Percentiles rank a stretch among this genome's conserved stretches.
These are phyloP conservation scores for Mortierella sp. DNA, from an alignment of 371 early-diverging fungal genomes.

Conservation along the genomic window DNA sequence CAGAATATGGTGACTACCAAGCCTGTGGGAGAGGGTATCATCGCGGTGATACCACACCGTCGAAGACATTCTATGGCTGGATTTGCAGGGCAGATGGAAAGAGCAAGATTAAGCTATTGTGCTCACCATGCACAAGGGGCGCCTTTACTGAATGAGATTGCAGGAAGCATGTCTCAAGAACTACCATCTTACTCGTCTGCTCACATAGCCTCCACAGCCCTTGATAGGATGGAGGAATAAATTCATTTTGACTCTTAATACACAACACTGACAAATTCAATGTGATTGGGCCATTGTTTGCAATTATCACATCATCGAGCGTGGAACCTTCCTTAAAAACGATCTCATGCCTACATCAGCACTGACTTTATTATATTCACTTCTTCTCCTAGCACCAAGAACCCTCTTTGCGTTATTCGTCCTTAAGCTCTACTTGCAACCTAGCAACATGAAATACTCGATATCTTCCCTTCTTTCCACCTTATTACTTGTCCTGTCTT, in stretches of 20 bases:
- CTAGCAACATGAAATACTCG: constrained; percentile 22
- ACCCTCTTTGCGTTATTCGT: no score
- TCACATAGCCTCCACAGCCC: neutral
- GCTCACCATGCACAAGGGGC: constrained; percentile 11
- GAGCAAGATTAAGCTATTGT: constrained; percentile 24
- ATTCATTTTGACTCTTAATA: no score
- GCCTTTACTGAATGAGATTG: constrained; percentile 9
- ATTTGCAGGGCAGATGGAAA: constrained; percentile 31
- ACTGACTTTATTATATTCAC: neutral
- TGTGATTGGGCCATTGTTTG: neutral
- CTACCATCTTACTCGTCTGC: constrained; percentile 2
- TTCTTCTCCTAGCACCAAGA: neutral
- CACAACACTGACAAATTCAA: neutral
- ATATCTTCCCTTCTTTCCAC: neutral
- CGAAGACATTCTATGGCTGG: constrained; percentile 48
- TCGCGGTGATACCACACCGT: constrained; percentile 46
- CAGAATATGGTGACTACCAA: constrained; percentile 44
- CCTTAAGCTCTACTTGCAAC: no score
- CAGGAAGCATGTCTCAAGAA: constrained; percentile 25
- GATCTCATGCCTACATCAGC: neutral
- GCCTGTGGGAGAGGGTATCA: constrained; percentile 49
- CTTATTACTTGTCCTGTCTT: constrained; percentile 7
- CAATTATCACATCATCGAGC: constrained; percentile 5
- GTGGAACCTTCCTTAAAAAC: neutral
- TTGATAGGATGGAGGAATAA: no score